Conservation (phyloP, 352 stramenopile species). For the Phytophthora kernoviae region DNA sequence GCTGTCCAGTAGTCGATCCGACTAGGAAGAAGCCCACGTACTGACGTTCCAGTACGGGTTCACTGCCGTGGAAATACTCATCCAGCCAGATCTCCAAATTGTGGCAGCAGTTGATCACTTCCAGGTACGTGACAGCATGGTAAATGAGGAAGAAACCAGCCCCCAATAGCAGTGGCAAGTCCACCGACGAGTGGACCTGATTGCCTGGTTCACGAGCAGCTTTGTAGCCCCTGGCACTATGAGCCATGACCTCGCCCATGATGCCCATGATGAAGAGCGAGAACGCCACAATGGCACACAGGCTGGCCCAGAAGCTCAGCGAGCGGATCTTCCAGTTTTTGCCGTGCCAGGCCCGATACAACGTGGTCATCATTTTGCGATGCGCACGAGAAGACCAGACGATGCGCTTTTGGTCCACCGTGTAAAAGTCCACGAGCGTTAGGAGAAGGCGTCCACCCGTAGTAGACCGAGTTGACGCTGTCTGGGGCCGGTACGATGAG, state of each 20-base stretch:
- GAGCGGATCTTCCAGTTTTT: conserved; percentile 74
- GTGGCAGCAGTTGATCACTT: conserved; percentile 90
- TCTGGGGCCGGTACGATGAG: conserved; percentile 78
- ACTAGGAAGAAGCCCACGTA: conserved; percentile 78
- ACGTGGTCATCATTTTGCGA: conserved; percentile 90
- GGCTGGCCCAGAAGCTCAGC: conserved; percentile 74
- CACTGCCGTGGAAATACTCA: conserved; percentile 81
- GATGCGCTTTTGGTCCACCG: conserved; percentile 82
- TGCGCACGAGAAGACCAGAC: conserved; percentile 87
- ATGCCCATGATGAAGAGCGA: conserved; percentile 65
- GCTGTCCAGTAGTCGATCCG: conserved; percentile 86
- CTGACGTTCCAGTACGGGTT: conserved; percentile 69
- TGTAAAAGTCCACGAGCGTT: conserved; percentile 89
- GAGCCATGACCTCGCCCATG: conserved; percentile 58
- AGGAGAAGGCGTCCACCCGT: conserved; percentile 87
- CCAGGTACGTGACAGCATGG: conserved; percentile 78
- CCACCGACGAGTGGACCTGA: conserved; percentile 48
- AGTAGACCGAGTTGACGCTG: conserved; percentile 85
- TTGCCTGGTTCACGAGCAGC: conserved; percentile 18
- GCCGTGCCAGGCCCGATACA: conserved; percentile 75
- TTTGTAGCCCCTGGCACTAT: conserved; percentile 42
- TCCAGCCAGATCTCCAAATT: conserved; percentile 89
- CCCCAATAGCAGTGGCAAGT: conserved; percentile 65
- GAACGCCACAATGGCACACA: conserved; percentile 62
- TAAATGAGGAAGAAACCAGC: conserved; percentile 59